A percentile compares a stretch with the other conserved stretches of the same genome.
These are phyloP conservation scores for Chytridium lagenaria DNA, from an alignment of 371 early-diverging fungal species.

Conservation along the genomic window DNA sequence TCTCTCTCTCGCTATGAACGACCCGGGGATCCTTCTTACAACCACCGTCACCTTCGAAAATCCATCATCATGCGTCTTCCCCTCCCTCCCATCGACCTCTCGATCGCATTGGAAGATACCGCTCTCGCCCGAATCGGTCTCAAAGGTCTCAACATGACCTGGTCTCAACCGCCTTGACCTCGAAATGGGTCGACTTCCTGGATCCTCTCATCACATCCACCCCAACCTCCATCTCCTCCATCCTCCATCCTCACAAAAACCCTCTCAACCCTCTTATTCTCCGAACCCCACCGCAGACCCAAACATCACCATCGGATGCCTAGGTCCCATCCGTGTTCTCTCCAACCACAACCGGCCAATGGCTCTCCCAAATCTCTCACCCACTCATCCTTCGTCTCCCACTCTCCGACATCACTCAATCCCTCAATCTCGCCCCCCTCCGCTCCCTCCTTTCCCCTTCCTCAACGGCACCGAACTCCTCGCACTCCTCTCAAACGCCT, in stretches of 20 bases:
- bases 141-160: neutral
- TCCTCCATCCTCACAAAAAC: no score
- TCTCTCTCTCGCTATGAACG: slow-evolving; percentile 29
- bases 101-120: slow-evolving; percentile 22
- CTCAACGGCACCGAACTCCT: neutral
- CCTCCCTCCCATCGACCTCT: slow-evolving; percentile 21
- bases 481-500: slow-evolving; percentile 15
- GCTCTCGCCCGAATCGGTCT: slow-evolving; percentile 14
- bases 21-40: slow-evolving; percentile 24
- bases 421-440: slow-evolving; percentile 23
- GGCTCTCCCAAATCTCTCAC: slow-evolving; percentile 24
- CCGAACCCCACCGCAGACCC: neutral
- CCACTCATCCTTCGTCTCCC: slow-evolving; percentile 28
- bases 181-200: slow-evolving; percentile 19
- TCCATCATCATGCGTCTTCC: slow-evolving; percentile 23
- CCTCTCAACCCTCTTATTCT: neutral
- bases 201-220: slow-evolving; percentile 14
- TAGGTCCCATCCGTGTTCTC: slow-evolving; percentile 10
- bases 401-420: slow-evolving; percentile 19
- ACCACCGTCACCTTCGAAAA: slow-evolving; percentile 33
- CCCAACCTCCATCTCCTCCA: no score
- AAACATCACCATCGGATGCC: neutral
- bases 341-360: slow-evolving; percentile 14
- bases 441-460: neutral
- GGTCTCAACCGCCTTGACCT: neutral